A percentile compares a stretch with the other conserved stretches of the same genome.
These are phyloP conservation scores for Jackrogersella minutella DNA, from an alignment of 495 filamentous ascomycete species.

Conservation along the genomic window DNA sequence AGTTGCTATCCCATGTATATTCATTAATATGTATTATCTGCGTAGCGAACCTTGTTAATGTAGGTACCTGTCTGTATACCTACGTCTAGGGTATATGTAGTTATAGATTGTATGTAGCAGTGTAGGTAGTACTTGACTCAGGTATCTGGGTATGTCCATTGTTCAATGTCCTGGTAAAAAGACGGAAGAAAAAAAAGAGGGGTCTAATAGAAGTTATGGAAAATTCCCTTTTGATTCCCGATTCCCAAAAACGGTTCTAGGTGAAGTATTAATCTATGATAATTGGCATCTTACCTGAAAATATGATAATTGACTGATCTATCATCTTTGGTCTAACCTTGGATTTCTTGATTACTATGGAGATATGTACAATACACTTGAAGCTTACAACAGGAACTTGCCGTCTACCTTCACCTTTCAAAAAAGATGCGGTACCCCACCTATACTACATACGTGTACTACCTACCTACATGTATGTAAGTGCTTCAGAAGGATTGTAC, in stretches of 20 bases:
- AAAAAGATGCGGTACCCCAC: slow-evolving; percentile 26
- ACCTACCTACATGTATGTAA: too few species aligned
- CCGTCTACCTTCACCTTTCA: slow-evolving; percentile 29
- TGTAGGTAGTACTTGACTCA: background rate
- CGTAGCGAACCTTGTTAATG: slow-evolving; percentile 3
- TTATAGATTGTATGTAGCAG: too few species aligned
- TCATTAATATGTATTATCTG: background rate
- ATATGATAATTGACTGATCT: slow-evolving; percentile 9
- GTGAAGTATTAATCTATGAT: background rate
- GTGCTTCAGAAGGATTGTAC: slow-evolving; percentile 32
- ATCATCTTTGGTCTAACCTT: background rate
- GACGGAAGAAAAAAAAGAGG: background rate
- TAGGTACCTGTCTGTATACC: slow-evolving; percentile 5
- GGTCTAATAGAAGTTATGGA: background rate
- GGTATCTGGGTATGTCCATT: background rate
- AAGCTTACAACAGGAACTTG: slow-evolving; percentile 27
- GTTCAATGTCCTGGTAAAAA: background rate
- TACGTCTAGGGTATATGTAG: slow-evolving; percentile 3
- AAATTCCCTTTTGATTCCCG: slow-evolving; percentile 2
- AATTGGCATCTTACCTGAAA: background rate
- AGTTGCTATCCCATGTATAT: too few species aligned
- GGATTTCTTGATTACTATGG: slow-evolving; percentile 2
- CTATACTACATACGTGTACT: slow-evolving; percentile 20
- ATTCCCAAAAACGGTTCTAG: slow-evolving; percentile 6
- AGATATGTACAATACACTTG: background rate